Evolutionary conservation across 2,329 filamentous ascomycete genomes (phyloP), one percentile per base, ranked within the genome.

Genomic region (Colletotrichum sublineola): DNA sequence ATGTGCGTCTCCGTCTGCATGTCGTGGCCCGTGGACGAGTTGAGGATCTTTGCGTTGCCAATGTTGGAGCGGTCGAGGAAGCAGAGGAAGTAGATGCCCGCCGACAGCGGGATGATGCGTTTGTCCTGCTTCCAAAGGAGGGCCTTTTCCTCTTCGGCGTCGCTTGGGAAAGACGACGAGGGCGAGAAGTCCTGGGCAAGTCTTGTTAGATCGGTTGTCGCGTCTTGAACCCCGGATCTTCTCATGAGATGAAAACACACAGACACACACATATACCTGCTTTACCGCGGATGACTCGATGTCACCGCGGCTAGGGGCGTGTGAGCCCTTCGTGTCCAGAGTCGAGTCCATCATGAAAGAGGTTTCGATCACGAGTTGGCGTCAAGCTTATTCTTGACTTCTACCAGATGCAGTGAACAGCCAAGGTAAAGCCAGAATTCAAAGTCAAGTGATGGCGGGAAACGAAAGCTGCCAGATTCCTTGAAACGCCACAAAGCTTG

Each of bases 41-140:
- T 93, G 73, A 93, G 84, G 36, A 92, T 88, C 79, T 89, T 90
- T 53, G 91, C 90, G 78, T 92, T 92, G 77, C 90, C 90, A 69
- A 93, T 93, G 79, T 93, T 93, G 67, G 89, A 87, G 55, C 89
- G 85, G 80, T 93, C 91, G 33, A 93, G 86, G 78, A 91, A 93
- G 80, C 89, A 91, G 31, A 93, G 85, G 57, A 93, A 84, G 79
- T 92, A 93, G 63, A 93, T 91, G 64, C 80, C 82, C 8, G 89
- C 88, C n/a, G 85, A 88, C 18, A 93, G 81, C 1, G 91, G 91
- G 18, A 93, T 82, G 68, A 93, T 91, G 67, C 88, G 85, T 24
- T 88, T 71, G 78, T 93, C 91, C 76, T 92, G 90, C 76, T 88
- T 90, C 80, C 86, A 82, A 33, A 90, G 74, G 8, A 90, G 81